These are phyloP conservation scores for Apiospora pterosperma DNA, from an alignment of 2,329 filamentous ascomycete genomes.

Conservation along the genomic window DNA sequence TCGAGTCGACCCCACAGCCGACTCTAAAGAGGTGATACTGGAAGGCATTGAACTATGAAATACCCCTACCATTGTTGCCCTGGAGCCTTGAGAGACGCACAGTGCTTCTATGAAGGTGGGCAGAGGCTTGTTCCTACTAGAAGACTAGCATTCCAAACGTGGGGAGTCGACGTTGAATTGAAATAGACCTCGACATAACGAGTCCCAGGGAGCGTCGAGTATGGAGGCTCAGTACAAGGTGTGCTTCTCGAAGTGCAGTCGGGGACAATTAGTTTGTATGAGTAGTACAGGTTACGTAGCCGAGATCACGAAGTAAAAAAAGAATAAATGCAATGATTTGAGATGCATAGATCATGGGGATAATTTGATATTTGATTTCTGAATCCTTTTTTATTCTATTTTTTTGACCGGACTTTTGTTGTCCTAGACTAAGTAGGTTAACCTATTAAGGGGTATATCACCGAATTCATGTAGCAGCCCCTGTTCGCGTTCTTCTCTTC, in stretches of 20 bases:
- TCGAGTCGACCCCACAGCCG: background rate
- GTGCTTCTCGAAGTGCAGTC: background rate
- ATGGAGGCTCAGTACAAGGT: background rate
- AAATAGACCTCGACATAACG: background rate
- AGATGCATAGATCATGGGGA: background rate
- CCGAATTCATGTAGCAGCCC: background rate
- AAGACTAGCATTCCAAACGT: background rate
- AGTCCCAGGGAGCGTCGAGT: background rate
- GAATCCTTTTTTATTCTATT: too few relatives aligned
- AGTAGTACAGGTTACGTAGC: background rate
- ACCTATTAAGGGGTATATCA: background rate
- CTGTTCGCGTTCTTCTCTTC: background rate
- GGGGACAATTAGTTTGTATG: background rate
- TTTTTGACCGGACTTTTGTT: background rate
- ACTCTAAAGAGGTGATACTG: background rate
- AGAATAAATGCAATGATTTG: background rate
- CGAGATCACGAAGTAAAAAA: background rate
- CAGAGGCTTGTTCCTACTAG: background rate
- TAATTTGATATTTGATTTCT: too few relatives aligned
- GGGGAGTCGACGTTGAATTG: background rate
- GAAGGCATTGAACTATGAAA: background rate
- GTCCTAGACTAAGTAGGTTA: background rate
- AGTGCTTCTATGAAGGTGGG: background rate
- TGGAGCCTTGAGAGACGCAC: background rate
- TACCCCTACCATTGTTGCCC: background rate